Base-by-base conservation (phyloP, 768 basidiomycete species). In the Porphyrellus cyaneotinctus region DNA sequence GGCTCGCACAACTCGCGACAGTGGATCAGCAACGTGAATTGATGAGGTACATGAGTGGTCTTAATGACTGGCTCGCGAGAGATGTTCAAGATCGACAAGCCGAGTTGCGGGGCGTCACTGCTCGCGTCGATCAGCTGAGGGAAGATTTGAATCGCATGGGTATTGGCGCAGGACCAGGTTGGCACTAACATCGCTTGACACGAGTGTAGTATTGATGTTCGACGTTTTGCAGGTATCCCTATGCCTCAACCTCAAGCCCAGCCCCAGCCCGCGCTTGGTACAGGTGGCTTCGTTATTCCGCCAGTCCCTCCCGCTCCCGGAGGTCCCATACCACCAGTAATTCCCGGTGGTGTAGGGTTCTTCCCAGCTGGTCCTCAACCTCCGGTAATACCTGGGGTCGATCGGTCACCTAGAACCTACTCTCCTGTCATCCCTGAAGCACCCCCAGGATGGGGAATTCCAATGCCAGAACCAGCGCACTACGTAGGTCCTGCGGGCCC, bases 21-120 rank as follows among this genome's bases (percentile, higher is more conserved):
- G 78, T 90, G 14, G 84, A 87, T 43, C 88, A 91, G 61, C 88
- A 88, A 58, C 78, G 87, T 35, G 87, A 88, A 64, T 71, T 90
- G 46, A 88, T 88, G 80, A 74, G 85, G 47, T 91, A 93, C 58
- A 84, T 93, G 80, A 64, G 79, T 43, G 79, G 76, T 2, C 71
- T 92, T 30, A 93, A 92, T 57, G 78, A 81, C 31, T 93, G 91
- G 91, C 72, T 93, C 15, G 83, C 78, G 51, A 78, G 83, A 31
- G 91, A 93, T 65, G 88, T 90, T 0, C 76, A 78, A 42, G 88
- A 91, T 67, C 83, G 91, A 22, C 89, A 89, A 56, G 75, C 79
- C 4, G 90, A 91, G 63, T 70, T 92, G 35, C 77, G 77, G 17
- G 81, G 79, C 10, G 80, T 93, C 9, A 73, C 80, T 38, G 82